Base-by-base conservation (phyloP, 2,329 filamentous ascomycete genomes). In the Didymella sp. region DNA sequence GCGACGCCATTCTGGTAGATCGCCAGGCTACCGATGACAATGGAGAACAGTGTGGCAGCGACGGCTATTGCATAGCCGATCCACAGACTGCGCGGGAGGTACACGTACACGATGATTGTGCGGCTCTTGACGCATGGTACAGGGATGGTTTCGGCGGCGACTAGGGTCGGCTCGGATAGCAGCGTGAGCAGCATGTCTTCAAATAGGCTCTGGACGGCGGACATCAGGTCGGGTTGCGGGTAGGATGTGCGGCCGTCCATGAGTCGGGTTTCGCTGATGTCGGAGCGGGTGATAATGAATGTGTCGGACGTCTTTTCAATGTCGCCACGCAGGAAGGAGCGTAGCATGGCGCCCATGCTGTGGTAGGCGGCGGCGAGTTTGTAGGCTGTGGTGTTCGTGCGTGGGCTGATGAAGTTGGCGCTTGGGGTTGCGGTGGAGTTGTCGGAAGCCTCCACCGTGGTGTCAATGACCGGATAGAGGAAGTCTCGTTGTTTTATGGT, bases 101-200 rank as follows among this genome's bases (percentile, higher is more conserved):
- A 77, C 1, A 69, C 60, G 51, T 66, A 76, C 6, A 71, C 66
- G 51, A 69, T 70, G 22, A 68, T 54, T 5, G 57, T 64, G 1
- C 69, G 63, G 1, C 63, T 62, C 49, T 73, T 76, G 1, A 45
- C 30, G 52, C 74, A 77, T 0, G 62, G 59, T 4, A 74, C 66
- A 12, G 58, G 43, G 17, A 63, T 31, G 2, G 49, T 64, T 19
- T 69, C 53, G 2, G 64, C 68, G 17, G 73, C 55, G 12, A 73
- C 62, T 4, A 77, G 64, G 1, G 67, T 66, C 0, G 70, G 70
- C 21, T 77, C 74, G 15, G 62, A 69, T 17, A 77, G 67, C 2
- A 77, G 63, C 0, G 71, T 71, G 57, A 77, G 60, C 2, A 77
- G 60, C 58, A 77, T 76, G 41, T 77, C 74, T 58, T 77, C 74